Conservation (phyloP, 169 alveolate genomes). For the Plasmodium cynomolgi region DNA sequence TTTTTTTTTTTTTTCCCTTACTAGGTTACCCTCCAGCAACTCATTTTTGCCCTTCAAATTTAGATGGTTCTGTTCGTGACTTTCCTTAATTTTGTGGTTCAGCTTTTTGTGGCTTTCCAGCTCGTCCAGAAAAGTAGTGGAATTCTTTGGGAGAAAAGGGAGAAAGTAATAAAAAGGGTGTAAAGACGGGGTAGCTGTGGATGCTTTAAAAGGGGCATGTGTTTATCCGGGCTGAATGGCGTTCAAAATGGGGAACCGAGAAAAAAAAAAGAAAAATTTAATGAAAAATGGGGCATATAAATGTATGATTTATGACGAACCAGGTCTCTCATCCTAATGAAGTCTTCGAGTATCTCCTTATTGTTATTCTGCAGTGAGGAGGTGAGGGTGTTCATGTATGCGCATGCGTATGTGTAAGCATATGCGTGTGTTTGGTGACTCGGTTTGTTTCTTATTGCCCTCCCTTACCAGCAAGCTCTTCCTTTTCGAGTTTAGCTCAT, state of each 20-base stretch:
- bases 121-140: conserved; percentile 33
- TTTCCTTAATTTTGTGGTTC: conserved; percentile 36
- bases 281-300: neutral
- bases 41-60: conserved; percentile 38
- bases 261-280: neutral
- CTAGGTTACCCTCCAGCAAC: conserved; percentile 29
- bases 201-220: neutral
- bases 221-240: neutral
- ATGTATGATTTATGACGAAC: neutral
- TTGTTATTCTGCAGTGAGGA: conserved; percentile 14
- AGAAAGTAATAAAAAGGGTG: neutral
- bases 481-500: conserved; percentile 40
- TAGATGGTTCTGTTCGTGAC: conserved; percentile 26
- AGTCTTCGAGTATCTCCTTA: conserved; percentile 48
- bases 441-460: neutral
- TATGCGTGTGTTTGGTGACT: neutral
- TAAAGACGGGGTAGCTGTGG: neutral
- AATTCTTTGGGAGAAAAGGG: conserved; percentile 18
- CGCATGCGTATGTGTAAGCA: neutral
- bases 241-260: neutral
- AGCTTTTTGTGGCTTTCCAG: conserved; percentile 18
- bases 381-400: neutral
- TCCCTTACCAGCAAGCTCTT: conserved; percentile 13
- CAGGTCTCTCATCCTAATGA: conserved; percentile 52
- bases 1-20: neutral